A percentile compares a stretch with the other conserved stretches of the same genome.
These are phyloP conservation scores for Hypocrella siamensis DNA, from an alignment of 2,329 filamentous ascomycete genomes.

Conservation along the genomic window DNA sequence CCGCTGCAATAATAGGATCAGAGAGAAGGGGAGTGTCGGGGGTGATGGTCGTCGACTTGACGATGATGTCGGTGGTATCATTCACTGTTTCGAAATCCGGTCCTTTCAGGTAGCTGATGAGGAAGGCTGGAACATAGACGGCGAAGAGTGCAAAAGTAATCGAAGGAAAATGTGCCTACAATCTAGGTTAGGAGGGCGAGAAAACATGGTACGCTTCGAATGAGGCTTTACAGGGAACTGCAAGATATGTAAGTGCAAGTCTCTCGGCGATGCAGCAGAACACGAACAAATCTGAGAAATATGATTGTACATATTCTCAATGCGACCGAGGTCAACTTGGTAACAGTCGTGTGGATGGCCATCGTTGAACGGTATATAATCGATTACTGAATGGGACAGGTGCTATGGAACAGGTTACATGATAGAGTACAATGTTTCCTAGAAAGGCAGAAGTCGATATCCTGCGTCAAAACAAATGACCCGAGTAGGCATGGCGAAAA, in stretches of 20 bases:
- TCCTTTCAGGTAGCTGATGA: slow-evolving; percentile 40
- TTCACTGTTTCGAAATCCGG: slow-evolving; percentile 42
- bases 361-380: slow-evolving; percentile 1
- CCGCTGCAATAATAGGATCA: slow-evolving; percentile 17
- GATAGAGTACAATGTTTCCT: no score
- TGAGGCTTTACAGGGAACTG: slow-evolving; percentile 20
- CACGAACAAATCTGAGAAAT: slow-evolving; percentile 21
- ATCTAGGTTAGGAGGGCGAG: not conserved
- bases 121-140: slow-evolving; percentile 49
- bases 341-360: slow-evolving; percentile 13
- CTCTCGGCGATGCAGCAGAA: not conserved
- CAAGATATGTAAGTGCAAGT: slow-evolving; percentile 5
- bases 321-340: slow-evolving; percentile 19
- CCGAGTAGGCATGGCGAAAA: no score
- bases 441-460: no score
- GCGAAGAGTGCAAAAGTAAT: slow-evolving; percentile 46
- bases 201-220: not conserved
- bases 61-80: slow-evolving; percentile 40
- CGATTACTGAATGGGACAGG: no score
- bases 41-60: slow-evolving; percentile 28
- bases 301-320: slow-evolving; percentile 19
- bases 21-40: slow-evolving; percentile 11
- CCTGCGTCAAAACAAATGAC: no score
- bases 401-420: no score
- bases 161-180: slow-evolving; percentile 28